These are phyloP conservation scores for Rhododendron molle DNA, from an alignment of 148 eudicot species.

Conservation along the genomic window DNA sequence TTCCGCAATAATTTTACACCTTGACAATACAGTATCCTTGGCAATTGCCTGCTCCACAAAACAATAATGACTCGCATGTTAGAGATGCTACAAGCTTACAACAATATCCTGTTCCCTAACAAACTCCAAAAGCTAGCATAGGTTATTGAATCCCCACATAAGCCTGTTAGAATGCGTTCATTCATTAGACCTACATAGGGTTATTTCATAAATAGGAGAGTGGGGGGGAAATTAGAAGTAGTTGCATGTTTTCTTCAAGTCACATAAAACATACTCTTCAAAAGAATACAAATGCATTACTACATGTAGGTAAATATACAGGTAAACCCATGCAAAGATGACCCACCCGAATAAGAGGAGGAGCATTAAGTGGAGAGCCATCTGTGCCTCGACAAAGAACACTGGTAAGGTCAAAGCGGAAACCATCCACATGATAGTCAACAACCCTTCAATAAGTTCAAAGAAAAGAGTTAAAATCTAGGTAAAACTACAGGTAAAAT, in stretches of 20 bases:
- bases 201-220: background rate
- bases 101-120: background rate
- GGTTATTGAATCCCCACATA: background rate
- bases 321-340: background rate
- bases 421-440: slow-evolving; percentile 98
- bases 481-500: background rate
- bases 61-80: background rate
- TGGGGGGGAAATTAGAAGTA: background rate
- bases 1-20: slow-evolving; percentile 89
- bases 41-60: slow-evolving; percentile 77
- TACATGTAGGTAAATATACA: background rate
- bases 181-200: background rate
- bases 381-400: slow-evolving; percentile 95
- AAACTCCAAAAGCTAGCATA: background rate
- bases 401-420: slow-evolving; percentile 98
- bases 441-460: slow-evolving; percentile 57
- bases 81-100: background rate
- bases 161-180: background rate
- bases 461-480: slow-evolving; percentile 2
- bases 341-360: slow-evolving; percentile 82
- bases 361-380: slow-evolving; percentile 90
- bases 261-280: background rate
- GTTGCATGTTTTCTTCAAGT: background rate
- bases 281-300: background rate
- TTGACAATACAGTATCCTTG: slow-evolving; percentile 68